phyloP scores from a whole-genome alignment of 768 basidiomycete genomes.

The Mycena albidolilacea region DNA sequence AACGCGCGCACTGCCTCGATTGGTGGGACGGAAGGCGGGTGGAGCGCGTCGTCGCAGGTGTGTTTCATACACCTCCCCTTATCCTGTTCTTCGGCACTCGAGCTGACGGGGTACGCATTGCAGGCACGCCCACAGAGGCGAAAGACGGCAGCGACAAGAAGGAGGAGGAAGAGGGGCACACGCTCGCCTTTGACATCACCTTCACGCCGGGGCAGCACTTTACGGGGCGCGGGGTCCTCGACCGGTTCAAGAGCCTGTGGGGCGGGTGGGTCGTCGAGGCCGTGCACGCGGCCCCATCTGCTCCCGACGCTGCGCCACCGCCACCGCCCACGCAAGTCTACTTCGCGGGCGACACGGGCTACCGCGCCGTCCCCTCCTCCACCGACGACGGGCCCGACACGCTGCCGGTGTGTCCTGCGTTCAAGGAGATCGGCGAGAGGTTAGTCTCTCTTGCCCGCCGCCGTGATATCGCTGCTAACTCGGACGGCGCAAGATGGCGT shows the following conservation, averaged over 20 bases:
- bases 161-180: not conserved
- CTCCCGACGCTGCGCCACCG: not conserved
- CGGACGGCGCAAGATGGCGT: slow-evolving; percentile 58
- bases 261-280: slow-evolving; percentile 75
- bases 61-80: too few species aligned
- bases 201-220: slow-evolving; percentile 80
- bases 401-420: slow-evolving; percentile 79
- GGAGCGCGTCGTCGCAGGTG: slow-evolving; percentile 46
- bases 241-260: slow-evolving; percentile 75
- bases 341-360: slow-evolving; percentile 83
- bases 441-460: too few species aligned
- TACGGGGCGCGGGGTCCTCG: slow-evolving; percentile 63
- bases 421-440: slow-evolving; percentile 72
- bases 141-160: too few species aligned
- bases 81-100: too few species aligned
- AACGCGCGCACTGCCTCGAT: slow-evolving; percentile 68
- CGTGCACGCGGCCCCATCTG: slow-evolving; percentile 49
- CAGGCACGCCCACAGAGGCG: too few species aligned
- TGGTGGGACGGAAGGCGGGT: slow-evolving; percentile 73
- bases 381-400: slow-evolving; percentile 60
- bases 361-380: slow-evolving; percentile 61
- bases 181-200: slow-evolving; percentile 59
- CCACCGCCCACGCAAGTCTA: slow-evolving; percentile 57
- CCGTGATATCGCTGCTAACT: too few species aligned
- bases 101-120: too few species aligned